Evolutionary conservation across 163 green algal genomes (phyloP), one percentile per base, ranked within the genome.

Genomic region (Picocystis sp.): DNA sequence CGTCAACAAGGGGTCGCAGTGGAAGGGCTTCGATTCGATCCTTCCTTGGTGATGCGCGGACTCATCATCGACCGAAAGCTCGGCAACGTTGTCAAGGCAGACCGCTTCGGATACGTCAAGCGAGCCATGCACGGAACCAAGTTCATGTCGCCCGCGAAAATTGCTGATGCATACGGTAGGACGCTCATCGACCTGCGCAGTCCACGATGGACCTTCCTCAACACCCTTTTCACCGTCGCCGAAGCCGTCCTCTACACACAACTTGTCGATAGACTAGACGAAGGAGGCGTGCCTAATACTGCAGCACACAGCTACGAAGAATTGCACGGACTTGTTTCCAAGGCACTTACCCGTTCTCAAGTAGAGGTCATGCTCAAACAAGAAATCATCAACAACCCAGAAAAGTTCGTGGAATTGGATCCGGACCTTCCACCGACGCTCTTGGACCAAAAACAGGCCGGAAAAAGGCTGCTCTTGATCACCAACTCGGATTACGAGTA

Each of bases 381-480:
- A 14, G 56, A 51, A 38, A 69, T 69, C 14, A 60, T 69, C 34
- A 71, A 64, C 46, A 58, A 69, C 2, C 61, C 61, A 22, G 19
- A 76, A 35, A 52, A 60, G 11, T 94, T 81, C 66, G 79, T 94
- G 22, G 70, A 88, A 50, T 63, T 79, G 15, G 85, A 94, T 58
- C 78, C 78, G 12, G 79, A 86, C 55, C 81, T 88, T 65, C 71
- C 81, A 0, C 67, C 72, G 24, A 79, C 84, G 9, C 79, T 94
- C 56, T 64, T 94, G 42, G 82, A 94, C 62, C 84, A 94, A 62
- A 63, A 72, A 21, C 63, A 57, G 29, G 67, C 72, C 2, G 84
- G 84, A 41, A 94, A 94, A 68, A 65, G 71, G 61, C 71, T 95
- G 52, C 69, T 95, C 63, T 79, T 94, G 45, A 93, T 94, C 66